A percentile compares a stretch with the other conserved stretches of the same genome.
phyloP scores from a whole-genome alignment of 2,329 filamentous ascomycete species.

The Ophiostoma australiae region DNA sequence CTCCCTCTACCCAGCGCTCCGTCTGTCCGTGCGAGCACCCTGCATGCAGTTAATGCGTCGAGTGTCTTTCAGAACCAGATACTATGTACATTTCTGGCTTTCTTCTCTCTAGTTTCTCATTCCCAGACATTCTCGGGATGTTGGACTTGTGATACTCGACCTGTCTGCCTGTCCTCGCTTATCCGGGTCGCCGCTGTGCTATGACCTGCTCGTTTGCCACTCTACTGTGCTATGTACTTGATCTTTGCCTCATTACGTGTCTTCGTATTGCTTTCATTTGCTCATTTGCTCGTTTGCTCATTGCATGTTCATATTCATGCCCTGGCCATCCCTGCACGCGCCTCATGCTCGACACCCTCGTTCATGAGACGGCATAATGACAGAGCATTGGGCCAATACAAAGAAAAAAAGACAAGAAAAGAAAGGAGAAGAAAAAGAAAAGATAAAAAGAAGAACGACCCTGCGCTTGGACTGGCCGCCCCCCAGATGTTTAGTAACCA shows the following conservation, averaged over 20 bases:
- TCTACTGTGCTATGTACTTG: background rate
- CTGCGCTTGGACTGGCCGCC: conserved; percentile 2
- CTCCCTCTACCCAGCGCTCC: background rate
- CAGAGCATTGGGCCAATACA: background rate
- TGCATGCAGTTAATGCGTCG: background rate
- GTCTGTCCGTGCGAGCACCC: background rate
- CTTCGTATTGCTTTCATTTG: background rate
- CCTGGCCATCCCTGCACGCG: background rate
- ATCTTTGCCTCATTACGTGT: background rate
- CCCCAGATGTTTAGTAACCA: conserved; percentile 8
- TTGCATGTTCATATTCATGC: background rate
- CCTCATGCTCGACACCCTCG: background rate
- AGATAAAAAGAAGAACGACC: background rate
- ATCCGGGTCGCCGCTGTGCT: too few relatives aligned
- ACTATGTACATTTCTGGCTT: too few relatives aligned
- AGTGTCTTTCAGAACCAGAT: too few relatives aligned
- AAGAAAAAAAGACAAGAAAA: background rate
- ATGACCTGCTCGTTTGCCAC: background rate
- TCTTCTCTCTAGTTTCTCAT: background rate
- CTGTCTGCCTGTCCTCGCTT: background rate
- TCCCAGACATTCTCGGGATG: background rate
- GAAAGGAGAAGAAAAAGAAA: background rate
- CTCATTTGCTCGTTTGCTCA: background rate
- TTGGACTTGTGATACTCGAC: background rate
- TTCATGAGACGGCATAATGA: background rate